Base-by-base conservation (phyloP, 495 filamentous ascomycete species). In the Penicillium egyptiacum region DNA sequence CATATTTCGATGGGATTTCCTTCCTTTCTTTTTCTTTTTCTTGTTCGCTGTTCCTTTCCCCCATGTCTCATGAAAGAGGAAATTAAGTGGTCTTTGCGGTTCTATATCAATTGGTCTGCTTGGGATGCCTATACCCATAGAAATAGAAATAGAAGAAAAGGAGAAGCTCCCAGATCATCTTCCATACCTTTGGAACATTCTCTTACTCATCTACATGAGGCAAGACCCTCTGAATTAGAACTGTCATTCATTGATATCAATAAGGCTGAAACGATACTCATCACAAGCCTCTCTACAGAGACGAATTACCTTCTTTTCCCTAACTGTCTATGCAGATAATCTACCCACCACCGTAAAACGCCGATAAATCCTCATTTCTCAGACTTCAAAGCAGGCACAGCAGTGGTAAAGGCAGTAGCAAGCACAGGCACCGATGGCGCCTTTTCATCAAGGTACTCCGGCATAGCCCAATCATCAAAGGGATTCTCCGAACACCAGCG, bases 401-500 rank as follows among this genome's bases (percentile, higher is more conserved):
- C n/a, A 33, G 11, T 7, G 11, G 50, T 5, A 30, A 55, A 55
- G 1, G 53, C 53, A 22, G 53, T 26, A 4, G 41, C 53, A 39
- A 55, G 53, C 20, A 55, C 53, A 37, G 53, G 53, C 8, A 55
- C 53, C 17, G 53, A 20, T 28, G 3, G 1, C 11, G 6, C 25
- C 26, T 3, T n/a, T 35, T 28, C 53, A 49, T 31, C 42, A 33
- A 40, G 22, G 41, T 45, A 25, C 11, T 42, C 26, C 43, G 57
- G 60, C 30, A 47, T 23, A 26, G 60, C 37, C 75, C 74, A 77
- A 9, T 4, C 43, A 37, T 70, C 72, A 60, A 70, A 74, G 22
- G 83, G 87, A 69, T 91, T 77, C 17, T 78, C 80, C 44, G 75
- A 75, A 57, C 86, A 86, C 72, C 85, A 94, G 55, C 79, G 77